Percentiles rank a stretch among this genome's conserved stretches.
Conservation (phyloP, 352 stramenopile species). For the Stramenopiles sp. region DNA sequence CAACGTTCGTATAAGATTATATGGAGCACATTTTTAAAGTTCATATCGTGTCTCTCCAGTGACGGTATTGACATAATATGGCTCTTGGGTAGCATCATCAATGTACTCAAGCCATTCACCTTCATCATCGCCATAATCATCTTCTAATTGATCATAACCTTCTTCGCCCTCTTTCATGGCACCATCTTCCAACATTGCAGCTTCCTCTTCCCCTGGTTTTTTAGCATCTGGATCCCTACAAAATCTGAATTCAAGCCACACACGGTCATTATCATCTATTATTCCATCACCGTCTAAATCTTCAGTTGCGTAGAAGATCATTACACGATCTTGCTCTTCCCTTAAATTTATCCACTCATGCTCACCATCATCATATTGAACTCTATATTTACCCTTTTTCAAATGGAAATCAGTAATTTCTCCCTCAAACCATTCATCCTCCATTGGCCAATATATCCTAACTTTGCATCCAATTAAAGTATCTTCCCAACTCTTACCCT, state of each 20-base stretch:
- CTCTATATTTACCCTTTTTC: constrained; percentile 17
- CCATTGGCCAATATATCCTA: constrained; percentile 42
- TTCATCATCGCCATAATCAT: neutral
- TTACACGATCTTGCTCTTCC: constrained; percentile 11
- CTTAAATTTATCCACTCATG: constrained; percentile 22
- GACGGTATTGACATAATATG: neutral
- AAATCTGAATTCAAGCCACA: neutral
- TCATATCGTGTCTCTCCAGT: neutral
- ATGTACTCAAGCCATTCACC: neutral
- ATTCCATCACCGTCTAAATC: constrained; percentile 10
- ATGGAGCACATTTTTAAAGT: too few species aligned
- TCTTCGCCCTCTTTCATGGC: neutral
- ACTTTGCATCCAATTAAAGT: constrained; percentile 35
- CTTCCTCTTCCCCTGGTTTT: neutral
- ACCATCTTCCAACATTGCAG: neutral
- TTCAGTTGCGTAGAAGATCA: constrained; percentile 15
- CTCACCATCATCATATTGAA: constrained; percentile 21
- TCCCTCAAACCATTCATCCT: constrained; percentile 33
- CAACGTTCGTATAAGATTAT: too few species aligned
- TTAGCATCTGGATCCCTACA: neutral
- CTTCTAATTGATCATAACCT: neutral
- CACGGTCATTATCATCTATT: neutral
- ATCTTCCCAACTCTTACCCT: constrained; percentile 32
- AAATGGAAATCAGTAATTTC: constrained; percentile 18
- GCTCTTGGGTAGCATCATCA: neutral